Percentiles rank a stretch among this genome's conserved stretches.
phyloP scores from a whole-genome alignment of 169 alveolate genomes.

The Plasmodium blacklocki region DNA sequence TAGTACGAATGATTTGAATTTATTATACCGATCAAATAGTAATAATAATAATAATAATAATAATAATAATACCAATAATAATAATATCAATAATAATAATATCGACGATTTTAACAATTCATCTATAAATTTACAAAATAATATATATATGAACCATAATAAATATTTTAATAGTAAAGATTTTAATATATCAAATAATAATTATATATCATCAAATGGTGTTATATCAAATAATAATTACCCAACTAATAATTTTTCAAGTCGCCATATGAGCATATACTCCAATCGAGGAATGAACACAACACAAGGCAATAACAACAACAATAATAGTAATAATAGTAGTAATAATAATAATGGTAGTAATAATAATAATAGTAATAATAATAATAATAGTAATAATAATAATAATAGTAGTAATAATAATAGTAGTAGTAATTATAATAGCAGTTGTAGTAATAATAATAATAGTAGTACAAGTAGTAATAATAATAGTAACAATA shows the following conservation, averaged over 20 bases:
- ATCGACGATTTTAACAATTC: neutral
- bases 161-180: slow-evolving; percentile 9
- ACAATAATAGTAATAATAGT: neutral
- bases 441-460: too few species aligned
- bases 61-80: slow-evolving; percentile 12
- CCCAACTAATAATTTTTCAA: neutral
- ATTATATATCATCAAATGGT: slow-evolving; percentile 12
- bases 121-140: slow-evolving; percentile 13
- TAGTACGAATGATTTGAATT: neutral
- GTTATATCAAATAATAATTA: neutral
- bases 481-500: neutral
- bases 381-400: slow-evolving; percentile 1
- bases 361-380: neutral
- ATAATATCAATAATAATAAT: slow-evolving; percentile 11
- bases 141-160: slow-evolving; percentile 18
- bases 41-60: slow-evolving; percentile 2
- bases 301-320: neutral
- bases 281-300: too few species aligned
- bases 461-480: neutral
- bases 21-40: neutral
- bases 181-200: slow-evolving; percentile 17
- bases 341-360: neutral
- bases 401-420: neutral
- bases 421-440: neutral
- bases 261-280: too few species aligned